These are phyloP conservation scores for Cyclostephanos tholiformis DNA, from an alignment of 108 stramenopile species.

Conservation along the genomic window DNA sequence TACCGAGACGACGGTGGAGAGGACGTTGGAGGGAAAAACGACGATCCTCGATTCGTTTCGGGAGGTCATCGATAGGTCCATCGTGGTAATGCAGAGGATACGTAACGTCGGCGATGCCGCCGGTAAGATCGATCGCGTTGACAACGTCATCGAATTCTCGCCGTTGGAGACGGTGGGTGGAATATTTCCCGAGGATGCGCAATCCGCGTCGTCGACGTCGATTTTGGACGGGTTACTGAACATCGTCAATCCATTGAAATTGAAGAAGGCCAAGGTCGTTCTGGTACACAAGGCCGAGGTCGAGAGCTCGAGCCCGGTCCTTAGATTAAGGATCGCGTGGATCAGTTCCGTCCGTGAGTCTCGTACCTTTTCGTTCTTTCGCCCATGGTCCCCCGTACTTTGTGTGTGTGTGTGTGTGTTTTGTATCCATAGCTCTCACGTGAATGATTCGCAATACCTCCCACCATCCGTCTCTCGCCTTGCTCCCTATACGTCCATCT, in stretches of 20 bases:
- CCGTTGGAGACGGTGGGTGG: conserved; percentile 55
- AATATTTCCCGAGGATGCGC: conserved; percentile 12
- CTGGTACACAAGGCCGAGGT: conserved; percentile 79
- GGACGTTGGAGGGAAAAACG: conserved; percentile 11
- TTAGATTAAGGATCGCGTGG: conserved; percentile 62
- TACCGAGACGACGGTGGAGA: neutral
- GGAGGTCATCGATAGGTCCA: conserved; percentile 41
- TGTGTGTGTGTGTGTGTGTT: neutral
- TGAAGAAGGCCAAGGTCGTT: conserved; percentile 62
- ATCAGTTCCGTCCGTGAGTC: conserved; percentile 44
- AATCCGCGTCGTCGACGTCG: neutral
- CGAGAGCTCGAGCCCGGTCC: conserved; percentile 47
- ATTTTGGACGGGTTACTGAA: conserved; percentile 40
- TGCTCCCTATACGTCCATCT: neutral
- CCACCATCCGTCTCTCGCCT: no score
- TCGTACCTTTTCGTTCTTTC: conserved; percentile 6
- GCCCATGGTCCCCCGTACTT: neutral
- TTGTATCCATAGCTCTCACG: neutral
- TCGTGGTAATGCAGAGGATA: conserved; percentile 71
- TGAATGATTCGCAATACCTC: no score
- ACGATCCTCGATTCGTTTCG: conserved; percentile 49
- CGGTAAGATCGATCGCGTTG: conserved; percentile 52
- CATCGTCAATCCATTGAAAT: conserved; percentile 72
- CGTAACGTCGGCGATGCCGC: conserved; percentile 27
- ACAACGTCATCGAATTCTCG: conserved; percentile 69